Evolutionary conservation across 225 moss, liverwort and hornwort genomes (phyloP).

Genomic region (Polytrichum formosum): DNA sequence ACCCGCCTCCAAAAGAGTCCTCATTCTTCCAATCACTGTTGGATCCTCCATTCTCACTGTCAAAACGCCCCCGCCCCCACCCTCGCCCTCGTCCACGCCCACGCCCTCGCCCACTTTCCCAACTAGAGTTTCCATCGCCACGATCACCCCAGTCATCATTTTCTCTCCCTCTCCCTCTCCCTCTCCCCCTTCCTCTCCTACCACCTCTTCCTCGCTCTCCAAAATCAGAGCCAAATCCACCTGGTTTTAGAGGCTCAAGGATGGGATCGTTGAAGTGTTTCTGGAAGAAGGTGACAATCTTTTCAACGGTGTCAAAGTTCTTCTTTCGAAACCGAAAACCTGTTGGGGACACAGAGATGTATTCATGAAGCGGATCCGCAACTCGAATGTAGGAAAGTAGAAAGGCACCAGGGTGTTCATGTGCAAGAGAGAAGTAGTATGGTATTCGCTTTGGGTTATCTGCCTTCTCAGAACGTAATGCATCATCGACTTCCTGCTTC

Average conservation of each 20-base stretch:
- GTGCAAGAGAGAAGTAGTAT: constrained; percentile 85
- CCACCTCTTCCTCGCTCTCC: constrained; percentile 55
- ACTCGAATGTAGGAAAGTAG: constrained; percentile 89
- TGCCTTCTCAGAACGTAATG: constrained; percentile 65
- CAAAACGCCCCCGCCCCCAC: constrained; percentile 5
- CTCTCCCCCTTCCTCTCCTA: constrained; percentile 30
- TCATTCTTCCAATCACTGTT: constrained; percentile 74
- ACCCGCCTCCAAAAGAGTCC: constrained; percentile 33
- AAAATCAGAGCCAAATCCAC: constrained; percentile 61
- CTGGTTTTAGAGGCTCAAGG: constrained; percentile 72
- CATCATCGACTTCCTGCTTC: constrained; percentile 82
- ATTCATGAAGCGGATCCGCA: constrained; percentile 81
- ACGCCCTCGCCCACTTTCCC: constrained; percentile 42
- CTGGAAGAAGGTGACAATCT: constrained; percentile 88
- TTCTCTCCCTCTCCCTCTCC: constrained; percentile 41
- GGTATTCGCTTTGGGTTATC: constrained; percentile 85
- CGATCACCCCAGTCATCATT: constrained; percentile 46
- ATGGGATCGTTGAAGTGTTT: constrained; percentile 87
- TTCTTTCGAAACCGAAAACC: constrained; percentile 90
- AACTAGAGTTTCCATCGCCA: constrained; percentile 31
- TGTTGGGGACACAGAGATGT: constrained; percentile 77
- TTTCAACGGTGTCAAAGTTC: constrained; percentile 78
- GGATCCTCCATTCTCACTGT: constrained; percentile 21
- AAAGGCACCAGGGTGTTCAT: constrained; percentile 94
- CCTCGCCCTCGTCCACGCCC: constrained; percentile 34